Conservation (phyloP, 2,329 filamentous ascomycete species). For the Xylaria arbuscula region DNA sequence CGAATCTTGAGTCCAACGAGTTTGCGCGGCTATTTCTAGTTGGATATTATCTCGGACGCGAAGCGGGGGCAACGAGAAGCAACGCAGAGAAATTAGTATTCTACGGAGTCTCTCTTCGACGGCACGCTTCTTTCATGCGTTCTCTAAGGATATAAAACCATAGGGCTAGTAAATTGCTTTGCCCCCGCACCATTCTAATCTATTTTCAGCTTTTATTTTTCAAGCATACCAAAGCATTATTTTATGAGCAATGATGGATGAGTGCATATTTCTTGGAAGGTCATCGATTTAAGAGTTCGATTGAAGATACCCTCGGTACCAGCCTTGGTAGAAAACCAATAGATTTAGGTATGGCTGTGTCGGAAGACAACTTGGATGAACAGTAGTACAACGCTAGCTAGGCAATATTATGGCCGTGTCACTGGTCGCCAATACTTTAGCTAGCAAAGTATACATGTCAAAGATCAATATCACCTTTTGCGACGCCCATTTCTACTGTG, state of each 20-base stretch:
- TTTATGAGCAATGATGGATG: conserved; percentile 27
- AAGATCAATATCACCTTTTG: background rate
- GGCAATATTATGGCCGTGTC: background rate
- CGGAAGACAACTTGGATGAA: conserved; percentile 10
- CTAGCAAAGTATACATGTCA: background rate
- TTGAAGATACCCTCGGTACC: conserved; percentile 32
- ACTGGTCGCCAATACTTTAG: background rate
- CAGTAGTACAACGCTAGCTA: background rate
- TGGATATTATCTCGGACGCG: background rate
- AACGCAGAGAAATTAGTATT: background rate
- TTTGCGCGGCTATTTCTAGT: background rate
- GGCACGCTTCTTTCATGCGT: background rate
- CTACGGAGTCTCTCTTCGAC: background rate
- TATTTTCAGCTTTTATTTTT: background rate
- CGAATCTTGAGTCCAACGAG: background rate
- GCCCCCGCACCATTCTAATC: background rate
- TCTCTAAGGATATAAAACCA: background rate
- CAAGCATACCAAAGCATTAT: conserved; percentile 5
- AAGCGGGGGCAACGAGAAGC: background rate
- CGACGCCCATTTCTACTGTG: too few species aligned
- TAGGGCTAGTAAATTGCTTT: background rate
- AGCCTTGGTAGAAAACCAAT: conserved; percentile 26
- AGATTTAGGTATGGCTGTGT: conserved; percentile 13
- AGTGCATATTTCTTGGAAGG: conserved; percentile 19
- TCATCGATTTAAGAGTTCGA: conserved; percentile 15